Conservation (phyloP, 2,329 filamentous ascomycete genomes). For the Scleromitrula shiraiana region DNA sequence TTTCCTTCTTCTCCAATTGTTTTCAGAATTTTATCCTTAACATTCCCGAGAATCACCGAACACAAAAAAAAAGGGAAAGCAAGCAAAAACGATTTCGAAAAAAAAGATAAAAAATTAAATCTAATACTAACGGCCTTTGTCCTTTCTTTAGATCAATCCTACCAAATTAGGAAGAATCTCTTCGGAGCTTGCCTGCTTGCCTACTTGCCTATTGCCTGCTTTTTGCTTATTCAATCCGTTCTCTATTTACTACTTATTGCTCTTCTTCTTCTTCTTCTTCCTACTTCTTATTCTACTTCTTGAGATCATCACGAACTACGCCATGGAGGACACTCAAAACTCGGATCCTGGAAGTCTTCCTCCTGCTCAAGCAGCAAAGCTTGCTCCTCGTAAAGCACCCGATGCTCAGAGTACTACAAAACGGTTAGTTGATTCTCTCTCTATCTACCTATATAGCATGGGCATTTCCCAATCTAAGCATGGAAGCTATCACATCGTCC, state of each 20-base stretch:
- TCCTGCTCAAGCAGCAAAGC: slow-evolving; percentile 50
- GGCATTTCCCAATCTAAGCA: background rate
- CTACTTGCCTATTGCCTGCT: background rate
- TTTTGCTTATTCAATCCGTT: no score
- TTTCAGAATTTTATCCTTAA: slow-evolving; percentile 15
- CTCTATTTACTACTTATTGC: no score
- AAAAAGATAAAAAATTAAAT: no score
- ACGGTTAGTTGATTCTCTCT: slow-evolving; percentile 43
- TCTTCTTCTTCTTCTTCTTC: no score
- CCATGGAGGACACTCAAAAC: slow-evolving; percentile 56
- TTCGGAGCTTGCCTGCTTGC: no score
- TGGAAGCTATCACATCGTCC: no score
- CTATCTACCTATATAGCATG: no score
- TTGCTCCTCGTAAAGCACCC: slow-evolving; percentile 47
- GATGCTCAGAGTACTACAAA: slow-evolving; percentile 72
- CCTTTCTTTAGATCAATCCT: slow-evolving; percentile 8
- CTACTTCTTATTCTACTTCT: background rate
- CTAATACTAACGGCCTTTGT: slow-evolving; percentile 18
- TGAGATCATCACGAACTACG: slow-evolving; percentile 34
- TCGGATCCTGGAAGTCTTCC: slow-evolving; percentile 49
- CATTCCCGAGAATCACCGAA: slow-evolving; percentile 3
- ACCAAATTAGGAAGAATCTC: background rate
- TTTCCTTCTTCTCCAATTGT: slow-evolving; percentile 10
- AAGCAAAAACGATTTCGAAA: no score
- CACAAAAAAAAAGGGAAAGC: background rate